phyloP scores from a whole-genome alignment of 371 early-diverging fungal genomes.

The Nematocida sp. region DNA sequence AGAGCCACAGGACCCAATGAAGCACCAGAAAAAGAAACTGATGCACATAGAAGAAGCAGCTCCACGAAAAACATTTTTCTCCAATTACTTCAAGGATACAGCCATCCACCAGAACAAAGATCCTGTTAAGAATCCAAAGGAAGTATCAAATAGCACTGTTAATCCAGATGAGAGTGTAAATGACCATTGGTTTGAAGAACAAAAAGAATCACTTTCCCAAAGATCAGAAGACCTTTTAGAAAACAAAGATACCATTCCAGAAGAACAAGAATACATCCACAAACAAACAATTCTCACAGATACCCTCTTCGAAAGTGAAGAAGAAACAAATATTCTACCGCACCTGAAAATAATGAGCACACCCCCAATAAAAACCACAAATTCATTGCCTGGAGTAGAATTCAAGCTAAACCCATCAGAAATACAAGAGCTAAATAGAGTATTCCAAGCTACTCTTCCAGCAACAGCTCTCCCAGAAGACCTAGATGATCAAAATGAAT shows the following conservation, averaged over 20 bases:
- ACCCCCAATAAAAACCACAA: constrained; percentile 28
- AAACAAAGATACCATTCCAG: not conserved
- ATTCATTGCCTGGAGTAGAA: not conserved
- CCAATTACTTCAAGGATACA: not conserved
- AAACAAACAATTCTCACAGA: too few species aligned
- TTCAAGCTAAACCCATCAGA: constrained; percentile 14
- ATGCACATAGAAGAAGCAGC: not conserved
- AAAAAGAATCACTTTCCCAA: not conserved
- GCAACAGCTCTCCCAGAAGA: too few species aligned
- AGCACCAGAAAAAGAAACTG: not conserved
- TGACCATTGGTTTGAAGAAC: constrained; percentile 42
- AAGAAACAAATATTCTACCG: constrained; percentile 25
- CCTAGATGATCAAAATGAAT: too few species aligned
- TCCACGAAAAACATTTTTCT: constrained; percentile 40
- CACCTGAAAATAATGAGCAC: constrained; percentile 32
- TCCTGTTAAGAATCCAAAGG: too few species aligned
- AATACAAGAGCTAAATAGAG: constrained; percentile 43
- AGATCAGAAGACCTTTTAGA: not conserved
- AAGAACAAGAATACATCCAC: not conserved
- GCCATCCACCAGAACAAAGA: not conserved
- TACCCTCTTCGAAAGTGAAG: constrained; percentile 33
- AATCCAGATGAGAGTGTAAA: constrained; percentile 15
- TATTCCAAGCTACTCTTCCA: too few species aligned
- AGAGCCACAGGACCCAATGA: constrained; percentile 38
- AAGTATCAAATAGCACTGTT: not conserved